A percentile compares a stretch with the other conserved stretches of the same genome.
Evolutionary conservation across 306 rosid genomes (phyloP).

Genomic region (Mimosa bimucronata): DNA sequence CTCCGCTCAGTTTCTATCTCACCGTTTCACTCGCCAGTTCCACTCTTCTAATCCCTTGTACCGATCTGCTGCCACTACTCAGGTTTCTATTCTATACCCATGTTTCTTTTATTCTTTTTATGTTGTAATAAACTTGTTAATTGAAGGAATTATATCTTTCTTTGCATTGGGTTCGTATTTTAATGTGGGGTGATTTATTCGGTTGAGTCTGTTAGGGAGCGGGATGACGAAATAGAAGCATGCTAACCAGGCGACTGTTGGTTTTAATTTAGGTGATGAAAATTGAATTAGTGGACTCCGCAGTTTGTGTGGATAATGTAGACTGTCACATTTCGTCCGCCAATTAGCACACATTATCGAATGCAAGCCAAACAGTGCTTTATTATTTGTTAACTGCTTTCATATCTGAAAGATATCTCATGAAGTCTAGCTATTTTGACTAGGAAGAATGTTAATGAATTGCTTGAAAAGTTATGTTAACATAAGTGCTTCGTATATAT

Average conservation of each 20-base stretch:
- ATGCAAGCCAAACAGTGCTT: neutral
- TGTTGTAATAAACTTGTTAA: neutral
- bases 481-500: neutral
- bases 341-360: neutral
- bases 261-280: too few species aligned
- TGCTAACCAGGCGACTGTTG: too few species aligned
- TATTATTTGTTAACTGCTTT: neutral
- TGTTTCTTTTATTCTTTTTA: neutral
- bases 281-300: too few species aligned
- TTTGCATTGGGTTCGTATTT: neutral
- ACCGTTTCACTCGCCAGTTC: constrained; percentile 60
- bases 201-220: neutral
- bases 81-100: constrained; percentile 43
- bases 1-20: constrained; percentile 57
- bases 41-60: constrained; percentile 58
- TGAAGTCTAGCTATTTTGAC: neutral
- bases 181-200: neutral
- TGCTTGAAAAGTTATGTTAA: neutral
- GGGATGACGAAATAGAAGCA: too few species aligned
- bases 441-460: neutral
- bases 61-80: constrained; percentile 58
- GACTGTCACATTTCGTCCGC: too few species aligned
- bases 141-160: neutral
- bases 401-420: neutral
- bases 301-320: too few species aligned